Conservation (phyloP, 345 rosid species). For the Erucastrum elatum region DNA sequence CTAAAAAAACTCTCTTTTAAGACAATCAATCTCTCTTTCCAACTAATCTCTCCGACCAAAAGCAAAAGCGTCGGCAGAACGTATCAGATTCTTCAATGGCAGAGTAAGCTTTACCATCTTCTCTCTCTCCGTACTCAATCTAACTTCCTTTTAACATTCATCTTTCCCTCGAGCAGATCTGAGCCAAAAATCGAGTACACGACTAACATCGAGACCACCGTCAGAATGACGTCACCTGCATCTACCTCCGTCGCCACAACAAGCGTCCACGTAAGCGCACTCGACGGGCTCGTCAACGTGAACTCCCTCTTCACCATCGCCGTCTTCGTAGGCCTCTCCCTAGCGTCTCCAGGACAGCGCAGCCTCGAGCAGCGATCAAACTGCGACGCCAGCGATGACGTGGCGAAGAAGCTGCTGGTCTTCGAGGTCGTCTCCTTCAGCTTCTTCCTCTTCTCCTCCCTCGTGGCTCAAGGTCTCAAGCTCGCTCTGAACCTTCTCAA, state of each 20-base stretch:
- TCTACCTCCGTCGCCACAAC: slow-evolving; percentile 47
- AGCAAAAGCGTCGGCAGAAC: slow-evolving; percentile 17
- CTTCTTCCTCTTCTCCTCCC: slow-evolving; percentile 90
- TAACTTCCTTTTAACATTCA: background rate
- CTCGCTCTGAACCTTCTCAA: slow-evolving; percentile 80
- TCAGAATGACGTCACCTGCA: slow-evolving; percentile 41
- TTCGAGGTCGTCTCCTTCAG: slow-evolving; percentile 93
- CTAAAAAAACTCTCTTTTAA: slow-evolving; percentile 2
- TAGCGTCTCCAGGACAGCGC: slow-evolving; percentile 70
- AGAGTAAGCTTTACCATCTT: slow-evolving; percentile 39
- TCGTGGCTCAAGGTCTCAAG: slow-evolving; percentile 84
- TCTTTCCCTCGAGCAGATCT: slow-evolving; percentile 48
- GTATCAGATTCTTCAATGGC: slow-evolving; percentile 43
- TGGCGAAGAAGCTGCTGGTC: slow-evolving; percentile 71
- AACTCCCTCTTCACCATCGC: slow-evolving; percentile 97
- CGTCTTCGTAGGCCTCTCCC: slow-evolving; percentile 88
- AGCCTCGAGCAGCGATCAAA: slow-evolving; percentile 69
- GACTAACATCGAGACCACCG: slow-evolving; percentile 16
- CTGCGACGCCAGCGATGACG: slow-evolving; percentile 68
- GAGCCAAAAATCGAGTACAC: slow-evolving; percentile 49
- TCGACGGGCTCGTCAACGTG: slow-evolving; percentile 92
- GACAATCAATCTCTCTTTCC: slow-evolving; percentile 25
- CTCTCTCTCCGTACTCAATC: slow-evolving; percentile 14
- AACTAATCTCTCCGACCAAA: slow-evolving; percentile 31
- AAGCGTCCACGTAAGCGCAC: slow-evolving; percentile 92